Conservation (phyloP, 768 basidiomycete species). For the Thelephora ganbajun region DNA sequence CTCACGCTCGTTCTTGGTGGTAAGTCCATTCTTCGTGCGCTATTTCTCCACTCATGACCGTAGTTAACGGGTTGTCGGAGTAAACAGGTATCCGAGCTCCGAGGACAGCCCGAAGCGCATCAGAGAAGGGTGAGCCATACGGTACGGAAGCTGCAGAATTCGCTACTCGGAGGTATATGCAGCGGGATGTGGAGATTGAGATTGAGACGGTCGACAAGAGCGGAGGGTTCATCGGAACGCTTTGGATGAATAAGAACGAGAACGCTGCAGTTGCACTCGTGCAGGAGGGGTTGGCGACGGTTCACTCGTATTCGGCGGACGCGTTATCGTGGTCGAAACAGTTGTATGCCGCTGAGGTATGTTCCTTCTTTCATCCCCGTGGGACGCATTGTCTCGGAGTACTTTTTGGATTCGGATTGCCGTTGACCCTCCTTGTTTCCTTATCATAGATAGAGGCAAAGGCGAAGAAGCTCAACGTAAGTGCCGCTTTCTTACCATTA, state of each 20-base stretch:
- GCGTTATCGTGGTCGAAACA: slow-evolving; percentile 65
- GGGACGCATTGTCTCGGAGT: neutral
- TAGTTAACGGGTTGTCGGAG: slow-evolving; percentile 1
- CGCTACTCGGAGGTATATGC: slow-evolving; percentile 70
- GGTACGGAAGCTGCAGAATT: slow-evolving; percentile 77
- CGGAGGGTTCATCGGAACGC: slow-evolving; percentile 86
- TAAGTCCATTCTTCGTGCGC: slow-evolving; percentile 14
- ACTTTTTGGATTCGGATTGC: neutral
- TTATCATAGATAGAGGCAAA: slow-evolving; percentile 62
- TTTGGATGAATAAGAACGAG: slow-evolving; percentile 75
- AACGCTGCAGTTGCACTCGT: slow-evolving; percentile 80
- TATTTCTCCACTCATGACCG: too few species aligned
- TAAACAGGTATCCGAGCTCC: slow-evolving; percentile 78
- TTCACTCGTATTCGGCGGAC: slow-evolving; percentile 84
- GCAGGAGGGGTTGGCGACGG: slow-evolving; percentile 75
- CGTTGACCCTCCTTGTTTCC: slow-evolving; percentile 1
- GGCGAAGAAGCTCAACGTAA: slow-evolving; percentile 58
- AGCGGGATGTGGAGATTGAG: slow-evolving; percentile 89
- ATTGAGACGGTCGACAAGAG: slow-evolving; percentile 86
- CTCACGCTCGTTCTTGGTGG: slow-evolving; percentile 86
- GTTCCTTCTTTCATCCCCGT: slow-evolving; percentile 2
- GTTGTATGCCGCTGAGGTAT: slow-evolving; percentile 73
- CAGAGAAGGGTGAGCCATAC: slow-evolving; percentile 84
- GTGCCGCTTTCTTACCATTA: slow-evolving; percentile 17
- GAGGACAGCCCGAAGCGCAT: slow-evolving; percentile 62